Evolutionary conservation across 345 rosid genomes (phyloP).

Genomic region (Angophora floribunda): DNA sequence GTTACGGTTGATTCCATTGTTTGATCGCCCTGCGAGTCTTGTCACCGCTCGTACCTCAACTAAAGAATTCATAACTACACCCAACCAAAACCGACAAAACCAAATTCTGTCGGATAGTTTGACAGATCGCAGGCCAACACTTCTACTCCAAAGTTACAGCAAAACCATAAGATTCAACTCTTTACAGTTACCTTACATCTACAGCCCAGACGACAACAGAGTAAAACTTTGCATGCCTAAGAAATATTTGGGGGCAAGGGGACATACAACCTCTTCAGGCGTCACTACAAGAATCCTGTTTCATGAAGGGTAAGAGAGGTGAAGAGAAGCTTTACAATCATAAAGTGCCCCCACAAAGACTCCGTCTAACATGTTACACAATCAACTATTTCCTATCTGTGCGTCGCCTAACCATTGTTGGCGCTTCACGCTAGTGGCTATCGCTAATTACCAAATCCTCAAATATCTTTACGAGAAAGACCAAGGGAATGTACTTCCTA

Average conservation of each 20-base stretch:
- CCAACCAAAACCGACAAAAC: neutral
- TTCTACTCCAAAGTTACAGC: neutral
- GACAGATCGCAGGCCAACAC: neutral
- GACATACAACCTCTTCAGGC: neutral
- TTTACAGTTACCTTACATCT: neutral
- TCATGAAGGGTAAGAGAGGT: neutral
- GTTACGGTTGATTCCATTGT: neutral
- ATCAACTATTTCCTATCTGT: neutral
- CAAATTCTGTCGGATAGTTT: neutral
- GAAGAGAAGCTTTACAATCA: neutral
- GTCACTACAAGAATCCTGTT: neutral
- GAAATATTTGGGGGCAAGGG: neutral
- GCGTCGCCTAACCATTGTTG: neutral
- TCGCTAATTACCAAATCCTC: neutral
- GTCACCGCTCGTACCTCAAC: neutral
- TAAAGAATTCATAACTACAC: neutral
- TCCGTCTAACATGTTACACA: neutral
- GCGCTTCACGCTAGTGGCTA: neutral
- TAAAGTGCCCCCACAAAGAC: neutral
- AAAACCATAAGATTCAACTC: neutral
- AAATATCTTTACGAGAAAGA: neutral
- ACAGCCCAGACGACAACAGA: neutral
- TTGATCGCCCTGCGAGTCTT: neutral
- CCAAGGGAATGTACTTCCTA: neutral
- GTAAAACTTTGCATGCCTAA: neutral